Conservation (phyloP, 345 rosid genomes). For the Anacardium occidentale region DNA sequence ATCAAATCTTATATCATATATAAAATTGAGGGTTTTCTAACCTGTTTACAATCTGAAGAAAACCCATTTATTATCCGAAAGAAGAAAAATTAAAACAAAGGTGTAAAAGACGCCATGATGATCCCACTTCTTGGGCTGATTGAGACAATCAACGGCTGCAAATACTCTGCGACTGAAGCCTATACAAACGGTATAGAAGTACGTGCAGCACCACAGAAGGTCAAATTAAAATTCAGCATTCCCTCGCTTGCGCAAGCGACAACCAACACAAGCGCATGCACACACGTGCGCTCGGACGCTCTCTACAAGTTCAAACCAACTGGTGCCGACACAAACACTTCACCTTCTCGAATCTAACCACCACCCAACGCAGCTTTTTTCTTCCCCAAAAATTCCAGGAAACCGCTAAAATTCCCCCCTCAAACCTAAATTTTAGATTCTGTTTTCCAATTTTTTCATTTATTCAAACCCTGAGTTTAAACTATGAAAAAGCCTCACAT, state of each 20-base stretch:
- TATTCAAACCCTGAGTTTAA: neutral
- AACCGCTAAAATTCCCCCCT: neutral
- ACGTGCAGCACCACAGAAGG: neutral
- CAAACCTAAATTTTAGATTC: neutral
- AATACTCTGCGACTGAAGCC: no score
- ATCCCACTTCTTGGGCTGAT: neutral
- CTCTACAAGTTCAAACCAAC: neutral
- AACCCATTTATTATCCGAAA: no score
- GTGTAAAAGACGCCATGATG: neutral
- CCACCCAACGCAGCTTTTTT: neutral
- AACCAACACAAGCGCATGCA: neutral
- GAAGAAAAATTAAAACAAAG: no score
- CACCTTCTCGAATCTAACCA: neutral
- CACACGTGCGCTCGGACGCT: neutral
- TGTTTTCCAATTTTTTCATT: neutral
- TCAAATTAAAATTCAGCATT: conserved; percentile 13
- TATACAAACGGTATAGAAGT: neutral
- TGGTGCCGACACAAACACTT: neutral
- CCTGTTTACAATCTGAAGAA: no score
- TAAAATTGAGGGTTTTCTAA: no score
- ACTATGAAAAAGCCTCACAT: conserved; percentile 64
- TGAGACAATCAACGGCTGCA: neutral
- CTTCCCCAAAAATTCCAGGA: neutral
- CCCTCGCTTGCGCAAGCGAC: conserved; percentile 8
- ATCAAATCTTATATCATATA: no score